phyloP scores from a whole-genome alignment of 1,284 basidiomycete species.

The Kalmanozyma brasiliensis region DNA sequence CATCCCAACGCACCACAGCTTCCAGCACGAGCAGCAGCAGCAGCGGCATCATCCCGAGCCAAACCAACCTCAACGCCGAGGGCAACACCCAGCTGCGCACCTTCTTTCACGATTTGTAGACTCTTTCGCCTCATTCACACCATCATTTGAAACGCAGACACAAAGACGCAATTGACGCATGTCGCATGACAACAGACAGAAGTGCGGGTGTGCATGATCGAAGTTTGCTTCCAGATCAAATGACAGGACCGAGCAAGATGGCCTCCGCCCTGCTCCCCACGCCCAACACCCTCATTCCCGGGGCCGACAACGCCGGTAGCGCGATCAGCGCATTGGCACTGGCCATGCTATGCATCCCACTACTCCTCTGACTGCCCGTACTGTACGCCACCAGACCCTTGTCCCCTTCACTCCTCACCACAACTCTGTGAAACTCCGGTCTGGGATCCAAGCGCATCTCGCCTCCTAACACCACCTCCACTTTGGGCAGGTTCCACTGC shows the following conservation, averaged over 20 bases:
- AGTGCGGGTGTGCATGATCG: no score
- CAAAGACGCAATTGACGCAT: not conserved
- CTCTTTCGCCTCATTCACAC: not conserved
- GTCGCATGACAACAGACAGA: not conserved
- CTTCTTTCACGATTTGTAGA: conserved; percentile 21
- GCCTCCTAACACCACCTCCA: conserved; percentile 76
- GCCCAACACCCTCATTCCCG: conserved; percentile 1
- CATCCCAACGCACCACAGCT: conserved; percentile 4
- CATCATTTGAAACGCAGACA: not conserved
- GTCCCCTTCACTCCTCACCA: conserved; percentile 72
- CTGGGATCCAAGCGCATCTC: conserved; percentile 78
- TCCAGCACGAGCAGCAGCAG: conserved; percentile 6
- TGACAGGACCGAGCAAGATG: conserved; percentile 44
- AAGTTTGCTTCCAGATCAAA: no score
- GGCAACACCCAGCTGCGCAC: conserved; percentile 15
- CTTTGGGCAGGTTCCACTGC: conserved; percentile 76
- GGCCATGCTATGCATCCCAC: conserved; percentile 64
- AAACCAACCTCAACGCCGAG: conserved; percentile 4
- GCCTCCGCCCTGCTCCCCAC: conserved; percentile 20
- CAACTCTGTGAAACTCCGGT: conserved; percentile 82
- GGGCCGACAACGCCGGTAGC: conserved; percentile 33
- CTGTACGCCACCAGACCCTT: conserved; percentile 74
- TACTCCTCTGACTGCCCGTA: conserved; percentile 56
- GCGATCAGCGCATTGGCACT: conserved; percentile 60
- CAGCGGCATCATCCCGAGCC: conserved; percentile 14